These are phyloP conservation scores for Picea mariana DNA, from an alignment of 83 land plant genomes.

Conservation along the genomic window DNA sequence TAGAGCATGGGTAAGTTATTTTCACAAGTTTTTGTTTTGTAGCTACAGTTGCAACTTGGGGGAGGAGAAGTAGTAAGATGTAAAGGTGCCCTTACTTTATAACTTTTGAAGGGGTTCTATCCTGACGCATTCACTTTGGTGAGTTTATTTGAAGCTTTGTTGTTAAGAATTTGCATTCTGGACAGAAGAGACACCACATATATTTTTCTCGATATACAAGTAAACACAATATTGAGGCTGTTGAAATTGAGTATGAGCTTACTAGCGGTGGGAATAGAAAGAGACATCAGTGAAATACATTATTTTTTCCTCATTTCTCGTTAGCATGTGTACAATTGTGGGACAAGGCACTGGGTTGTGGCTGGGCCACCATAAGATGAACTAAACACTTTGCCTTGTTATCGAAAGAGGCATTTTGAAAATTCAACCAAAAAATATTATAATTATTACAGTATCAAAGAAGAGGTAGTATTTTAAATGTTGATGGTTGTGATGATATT, in stretches of 20 bases:
- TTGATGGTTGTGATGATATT: conserved; percentile 81
- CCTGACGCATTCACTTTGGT: too few species aligned
- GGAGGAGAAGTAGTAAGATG: too few species aligned
- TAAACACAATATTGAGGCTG: conserved; percentile 11
- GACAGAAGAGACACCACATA: conserved; percentile 19
- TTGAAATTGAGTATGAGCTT: conserved; percentile 20
- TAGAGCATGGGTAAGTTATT: too few species aligned
- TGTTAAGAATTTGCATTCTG: conserved; percentile 17
- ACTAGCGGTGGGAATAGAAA: conserved; percentile 25
- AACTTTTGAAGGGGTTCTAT: too few species aligned
- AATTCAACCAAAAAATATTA: conserved; percentile 32
- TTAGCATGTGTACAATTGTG: conserved; percentile 62
- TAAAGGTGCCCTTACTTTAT: too few species aligned
- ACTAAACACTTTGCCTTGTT: conserved; percentile 53
- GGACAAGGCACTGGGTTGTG: conserved; percentile 66
- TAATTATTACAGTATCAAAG: conserved; percentile 63
- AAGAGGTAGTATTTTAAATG: conserved; percentile 68
- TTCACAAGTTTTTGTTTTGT: too few species aligned
- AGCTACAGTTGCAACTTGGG: too few species aligned
- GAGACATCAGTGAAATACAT: conserved; percentile 19
- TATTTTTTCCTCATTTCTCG: conserved; percentile 68
- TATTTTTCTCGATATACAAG: background rate
- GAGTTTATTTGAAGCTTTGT: too few species aligned
- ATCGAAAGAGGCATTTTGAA: conserved; percentile 39
- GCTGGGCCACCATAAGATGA: conserved; percentile 52